A percentile compares a stretch with the other conserved stretches of the same genome.
These are phyloP conservation scores for Penicillium salamii DNA, from an alignment of 495 filamentous ascomycete species.

Conservation along the genomic window DNA sequence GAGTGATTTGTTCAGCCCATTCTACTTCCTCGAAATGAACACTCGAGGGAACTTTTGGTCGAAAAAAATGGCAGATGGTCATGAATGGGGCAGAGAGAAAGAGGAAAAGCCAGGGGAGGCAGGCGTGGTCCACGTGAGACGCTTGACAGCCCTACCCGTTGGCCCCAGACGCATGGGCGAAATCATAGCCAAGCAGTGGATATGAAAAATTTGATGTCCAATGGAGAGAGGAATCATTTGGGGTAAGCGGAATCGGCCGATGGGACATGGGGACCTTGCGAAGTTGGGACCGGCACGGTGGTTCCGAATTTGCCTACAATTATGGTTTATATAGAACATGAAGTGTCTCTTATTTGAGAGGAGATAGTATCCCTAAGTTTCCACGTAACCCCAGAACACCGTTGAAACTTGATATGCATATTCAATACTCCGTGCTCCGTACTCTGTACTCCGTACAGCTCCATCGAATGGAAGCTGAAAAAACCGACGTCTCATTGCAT, in stretches of 20 bases:
- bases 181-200: background rate
- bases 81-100: background rate
- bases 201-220: background rate
- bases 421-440: too few species aligned
- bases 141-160: slow-evolving; percentile 1
- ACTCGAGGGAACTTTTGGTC: background rate
- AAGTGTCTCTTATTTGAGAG: too few species aligned
- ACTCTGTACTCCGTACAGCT: too few species aligned
- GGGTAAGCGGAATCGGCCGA: background rate
- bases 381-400: too few species aligned
- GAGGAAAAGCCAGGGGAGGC: background rate
- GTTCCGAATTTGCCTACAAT: slow-evolving; percentile 1
- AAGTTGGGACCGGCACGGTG: background rate
- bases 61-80: too few species aligned
- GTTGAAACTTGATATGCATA: too few species aligned
- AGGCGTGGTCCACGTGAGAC: background rate
- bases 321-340: too few species aligned
- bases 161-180: background rate
- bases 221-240: background rate
- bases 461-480: too few species aligned
- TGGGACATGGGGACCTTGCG: background rate
- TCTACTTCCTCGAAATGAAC: background rate
- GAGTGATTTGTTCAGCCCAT: slow-evolving; percentile 2
- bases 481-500: too few species aligned
- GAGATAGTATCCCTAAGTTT: too few species aligned